Evolutionary conservation across 208 protist genomes (phyloP).

Genomic region (Entamoeba histolytica): DNA sequence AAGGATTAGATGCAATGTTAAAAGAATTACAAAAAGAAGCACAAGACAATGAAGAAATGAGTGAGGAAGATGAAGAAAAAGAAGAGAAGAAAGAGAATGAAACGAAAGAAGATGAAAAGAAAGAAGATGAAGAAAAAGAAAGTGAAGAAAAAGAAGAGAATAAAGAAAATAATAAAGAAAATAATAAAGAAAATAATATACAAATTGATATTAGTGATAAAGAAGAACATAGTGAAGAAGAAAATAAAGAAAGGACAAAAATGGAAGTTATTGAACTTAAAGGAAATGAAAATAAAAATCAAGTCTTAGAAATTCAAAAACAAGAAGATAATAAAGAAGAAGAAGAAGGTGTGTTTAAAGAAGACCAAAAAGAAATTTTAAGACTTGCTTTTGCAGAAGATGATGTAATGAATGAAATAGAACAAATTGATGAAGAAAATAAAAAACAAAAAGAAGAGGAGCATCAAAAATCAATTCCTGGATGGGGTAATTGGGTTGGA

Average conservation of each 20-base stretch:
- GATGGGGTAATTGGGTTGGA: not conserved
- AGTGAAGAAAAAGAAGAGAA: not conserved
- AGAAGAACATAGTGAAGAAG: not conserved
- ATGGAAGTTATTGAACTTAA: not conserved
- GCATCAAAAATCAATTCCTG: not conserved
- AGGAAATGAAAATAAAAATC: not conserved
- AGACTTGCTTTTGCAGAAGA: not conserved
- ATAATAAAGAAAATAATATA: not conserved
- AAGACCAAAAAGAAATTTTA: not conserved
- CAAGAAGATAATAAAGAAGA: not conserved
- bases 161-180: not conserved
- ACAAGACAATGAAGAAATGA: not conserved
- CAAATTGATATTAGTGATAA: not conserved
- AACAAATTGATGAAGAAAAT: not conserved
- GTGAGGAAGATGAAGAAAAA: not conserved
- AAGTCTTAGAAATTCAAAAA: not conserved
- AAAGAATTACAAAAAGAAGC: not conserved
- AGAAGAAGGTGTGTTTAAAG: not conserved
- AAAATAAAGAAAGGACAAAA: not conserved
- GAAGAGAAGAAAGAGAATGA: not conserved
- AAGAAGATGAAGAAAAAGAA: not conserved
- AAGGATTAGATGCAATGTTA: not conserved
- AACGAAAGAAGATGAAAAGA: not conserved
- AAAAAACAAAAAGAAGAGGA: not conserved
- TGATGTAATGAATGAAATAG: not conserved